Percentiles rank a stretch among this genome's conserved stretches.
Conservation (phyloP, 148 eudicot species). For the Silene conica region DNA sequence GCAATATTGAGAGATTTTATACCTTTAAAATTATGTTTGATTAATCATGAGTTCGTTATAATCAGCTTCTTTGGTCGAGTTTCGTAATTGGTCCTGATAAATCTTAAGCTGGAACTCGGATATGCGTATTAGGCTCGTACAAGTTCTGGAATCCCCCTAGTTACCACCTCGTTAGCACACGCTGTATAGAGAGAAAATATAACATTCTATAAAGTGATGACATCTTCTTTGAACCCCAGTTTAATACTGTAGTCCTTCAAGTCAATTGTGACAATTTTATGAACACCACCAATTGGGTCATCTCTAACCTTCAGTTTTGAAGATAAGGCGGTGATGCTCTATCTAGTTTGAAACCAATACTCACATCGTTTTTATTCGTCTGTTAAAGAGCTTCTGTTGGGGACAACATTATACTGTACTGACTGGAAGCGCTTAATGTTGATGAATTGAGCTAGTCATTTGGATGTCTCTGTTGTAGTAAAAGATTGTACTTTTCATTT, state of each 20-base stretch:
- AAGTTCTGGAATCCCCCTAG: neutral
- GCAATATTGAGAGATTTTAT: neutral
- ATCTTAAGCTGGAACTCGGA: neutral
- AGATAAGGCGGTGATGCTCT: neutral
- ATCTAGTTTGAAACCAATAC: neutral
- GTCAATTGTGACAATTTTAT: neutral
- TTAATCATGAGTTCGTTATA: neutral
- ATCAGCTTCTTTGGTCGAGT: neutral
- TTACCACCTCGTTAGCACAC: neutral
- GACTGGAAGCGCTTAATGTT: neutral
- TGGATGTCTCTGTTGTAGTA: neutral
- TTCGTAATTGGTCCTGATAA: neutral
- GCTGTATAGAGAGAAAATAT: neutral
- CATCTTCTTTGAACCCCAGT: neutral
- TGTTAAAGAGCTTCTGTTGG: neutral
- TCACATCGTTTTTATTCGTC: neutral
- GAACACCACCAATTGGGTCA: neutral
- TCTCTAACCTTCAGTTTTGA: neutral
- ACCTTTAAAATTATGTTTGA: neutral
- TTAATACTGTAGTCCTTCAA: neutral
- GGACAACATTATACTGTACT: neutral
- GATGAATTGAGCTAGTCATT: neutral
- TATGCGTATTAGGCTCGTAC: neutral
- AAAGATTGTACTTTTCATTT: neutral
- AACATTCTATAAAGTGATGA: neutral